Conservation (phyloP, 2,329 filamentous ascomycete species). For the Aspergillus piperis region DNA sequence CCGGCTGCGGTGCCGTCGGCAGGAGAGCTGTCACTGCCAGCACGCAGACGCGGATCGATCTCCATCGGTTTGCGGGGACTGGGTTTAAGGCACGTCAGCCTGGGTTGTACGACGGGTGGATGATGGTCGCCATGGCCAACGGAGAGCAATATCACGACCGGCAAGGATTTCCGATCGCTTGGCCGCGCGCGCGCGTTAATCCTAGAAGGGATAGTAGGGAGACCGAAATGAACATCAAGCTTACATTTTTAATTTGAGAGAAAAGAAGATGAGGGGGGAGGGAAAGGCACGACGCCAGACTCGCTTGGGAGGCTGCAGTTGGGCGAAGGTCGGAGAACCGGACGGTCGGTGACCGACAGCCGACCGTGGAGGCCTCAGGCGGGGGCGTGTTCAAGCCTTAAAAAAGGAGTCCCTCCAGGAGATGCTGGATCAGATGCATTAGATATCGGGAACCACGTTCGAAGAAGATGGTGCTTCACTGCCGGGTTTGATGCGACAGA, state of each 20-base stretch:
- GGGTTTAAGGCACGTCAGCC: slow-evolving; percentile 13
- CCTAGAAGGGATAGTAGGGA: neutral
- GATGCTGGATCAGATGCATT: neutral
- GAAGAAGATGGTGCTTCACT: neutral
- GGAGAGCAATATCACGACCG: neutral
- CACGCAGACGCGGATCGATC: slow-evolving; percentile 37
- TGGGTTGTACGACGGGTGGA: neutral
- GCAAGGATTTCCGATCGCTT: neutral
- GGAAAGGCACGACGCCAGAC: neutral
- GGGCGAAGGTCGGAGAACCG: slow-evolving; percentile 7
- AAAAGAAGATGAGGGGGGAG: neutral
- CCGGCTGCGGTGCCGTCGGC: slow-evolving; percentile 11
- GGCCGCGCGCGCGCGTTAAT: neutral
- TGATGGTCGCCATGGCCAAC: neutral
- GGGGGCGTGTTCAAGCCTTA: neutral
- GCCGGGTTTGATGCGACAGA: neutral
- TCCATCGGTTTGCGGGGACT: slow-evolving; percentile 31
- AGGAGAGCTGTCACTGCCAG: slow-evolving; percentile 20
- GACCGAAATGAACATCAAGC: neutral
- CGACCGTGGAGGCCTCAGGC: slow-evolving; percentile 4
- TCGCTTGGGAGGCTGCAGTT: neutral
- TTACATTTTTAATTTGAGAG: neutral
- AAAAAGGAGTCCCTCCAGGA: neutral
- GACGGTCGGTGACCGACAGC: slow-evolving; percentile 10
- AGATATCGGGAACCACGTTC: neutral